These are phyloP conservation scores for Xylaria acuta DNA, from an alignment of 495 filamentous ascomycete genomes.

Conservation along the genomic window DNA sequence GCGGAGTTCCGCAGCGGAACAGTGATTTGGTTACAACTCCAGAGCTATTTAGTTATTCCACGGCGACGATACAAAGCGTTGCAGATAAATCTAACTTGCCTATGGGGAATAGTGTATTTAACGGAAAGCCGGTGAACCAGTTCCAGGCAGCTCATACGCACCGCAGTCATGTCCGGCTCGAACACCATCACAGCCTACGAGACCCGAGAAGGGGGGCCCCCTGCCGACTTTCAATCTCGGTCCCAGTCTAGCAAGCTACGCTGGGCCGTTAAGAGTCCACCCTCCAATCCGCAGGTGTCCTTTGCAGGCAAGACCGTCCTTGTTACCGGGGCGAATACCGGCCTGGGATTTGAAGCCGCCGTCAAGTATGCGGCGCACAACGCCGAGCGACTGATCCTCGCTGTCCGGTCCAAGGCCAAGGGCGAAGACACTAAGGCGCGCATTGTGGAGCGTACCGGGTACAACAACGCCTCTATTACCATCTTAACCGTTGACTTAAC, in stretches of 20 bases:
- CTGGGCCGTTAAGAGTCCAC: background rate
- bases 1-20: too few species aligned
- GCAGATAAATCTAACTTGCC: background rate
- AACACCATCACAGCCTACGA: background rate
- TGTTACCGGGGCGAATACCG: constrained; percentile 59
- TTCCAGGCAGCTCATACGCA: background rate
- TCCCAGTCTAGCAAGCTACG: background rate
- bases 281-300: constrained; percentile 11
- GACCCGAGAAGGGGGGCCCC: background rate
- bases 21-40: too few species aligned
- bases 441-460: constrained; percentile 30
- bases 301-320: constrained; percentile 52
- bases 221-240: background rate
- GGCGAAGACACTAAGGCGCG: constrained; percentile 46
- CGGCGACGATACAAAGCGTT: background rate
- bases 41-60: too few species aligned
- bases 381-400: constrained; percentile 51
- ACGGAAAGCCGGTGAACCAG: background rate
- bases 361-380: constrained; percentile 49
- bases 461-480: constrained; percentile 6
- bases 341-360: constrained; percentile 54
- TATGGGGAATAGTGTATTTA: background rate
- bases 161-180: background rate
- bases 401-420: constrained; percentile 49
- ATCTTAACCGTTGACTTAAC: constrained; percentile 26